These are phyloP conservation scores for Fusarium humuli DNA, from an alignment of 2,329 filamentous ascomycete species.

Conservation along the genomic window DNA sequence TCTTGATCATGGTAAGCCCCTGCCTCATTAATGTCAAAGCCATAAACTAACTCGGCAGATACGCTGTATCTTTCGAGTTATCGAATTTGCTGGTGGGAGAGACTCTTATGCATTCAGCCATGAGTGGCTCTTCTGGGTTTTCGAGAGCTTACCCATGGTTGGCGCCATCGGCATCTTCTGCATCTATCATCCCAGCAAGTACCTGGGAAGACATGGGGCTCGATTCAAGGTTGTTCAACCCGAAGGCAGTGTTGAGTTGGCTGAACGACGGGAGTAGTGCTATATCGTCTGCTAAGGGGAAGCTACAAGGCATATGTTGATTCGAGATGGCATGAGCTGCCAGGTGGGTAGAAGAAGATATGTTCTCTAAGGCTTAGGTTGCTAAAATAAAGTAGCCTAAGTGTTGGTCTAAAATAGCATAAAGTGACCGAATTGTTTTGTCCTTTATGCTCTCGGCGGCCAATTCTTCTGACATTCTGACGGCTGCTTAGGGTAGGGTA, in stretches of 20 bases:
- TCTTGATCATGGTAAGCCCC: conserved; percentile 57
- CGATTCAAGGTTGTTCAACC: not conserved
- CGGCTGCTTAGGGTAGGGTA: too few species aligned
- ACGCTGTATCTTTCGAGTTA: conserved; percentile 64
- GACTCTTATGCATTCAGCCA: conserved; percentile 61
- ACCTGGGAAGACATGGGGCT: conserved; percentile 46
- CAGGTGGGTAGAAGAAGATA: too few species aligned
- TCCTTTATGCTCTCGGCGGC: too few species aligned
- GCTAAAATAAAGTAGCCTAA: too few species aligned
- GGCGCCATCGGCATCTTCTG: conserved; percentile 61
- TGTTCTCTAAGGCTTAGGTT: too few species aligned
- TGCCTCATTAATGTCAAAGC: rapidly evolving
- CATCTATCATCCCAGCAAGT: conserved; percentile 60
- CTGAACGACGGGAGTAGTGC: not conserved
- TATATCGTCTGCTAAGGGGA: not conserved
- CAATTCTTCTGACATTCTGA: too few species aligned
- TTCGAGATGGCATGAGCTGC: too few species aligned
- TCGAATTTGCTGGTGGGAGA: conserved; percentile 65
- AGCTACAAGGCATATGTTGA: too few species aligned
- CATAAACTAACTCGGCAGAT: conserved; percentile 47
- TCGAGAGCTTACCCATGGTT: conserved; percentile 62
- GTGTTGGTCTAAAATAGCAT: too few species aligned
- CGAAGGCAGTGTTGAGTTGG: conserved; percentile 27
- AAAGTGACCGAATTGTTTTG: too few species aligned
- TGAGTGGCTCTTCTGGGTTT: conserved; percentile 65